Percentiles rank a stretch among this genome's conserved stretches.
Conservation (phyloP, 2,329 filamentous ascomycete species). For the Metarhizium brunneum region DNA sequence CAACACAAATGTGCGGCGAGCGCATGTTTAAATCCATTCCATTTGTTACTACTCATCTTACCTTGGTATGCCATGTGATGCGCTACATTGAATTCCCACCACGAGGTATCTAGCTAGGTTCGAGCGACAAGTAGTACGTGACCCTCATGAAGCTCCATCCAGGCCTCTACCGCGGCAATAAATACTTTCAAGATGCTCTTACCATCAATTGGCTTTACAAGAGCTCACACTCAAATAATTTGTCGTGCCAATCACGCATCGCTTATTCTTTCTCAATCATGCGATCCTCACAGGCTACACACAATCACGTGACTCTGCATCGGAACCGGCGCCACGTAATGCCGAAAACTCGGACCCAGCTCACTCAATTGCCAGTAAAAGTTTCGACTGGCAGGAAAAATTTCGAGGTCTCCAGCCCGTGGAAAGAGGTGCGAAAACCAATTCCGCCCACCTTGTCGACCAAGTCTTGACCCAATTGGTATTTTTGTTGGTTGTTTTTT, state of each 20-base stretch:
- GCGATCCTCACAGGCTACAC: neutral
- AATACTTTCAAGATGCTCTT: too few relatives aligned
- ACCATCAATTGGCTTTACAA: neutral
- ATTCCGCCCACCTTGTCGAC: neutral
- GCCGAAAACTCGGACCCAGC: constrained; percentile 17
- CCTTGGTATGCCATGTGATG: too few relatives aligned
- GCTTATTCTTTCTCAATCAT: neutral
- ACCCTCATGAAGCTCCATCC: too few relatives aligned
- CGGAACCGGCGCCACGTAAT: constrained; percentile 23
- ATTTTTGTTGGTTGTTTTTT: neutral
- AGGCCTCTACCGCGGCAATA: too few relatives aligned
- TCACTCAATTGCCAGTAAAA: constrained; percentile 20
- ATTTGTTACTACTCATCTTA: constrained; percentile 8
- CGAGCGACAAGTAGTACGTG: too few relatives aligned
- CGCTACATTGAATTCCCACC: too few relatives aligned
- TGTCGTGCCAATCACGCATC: neutral
- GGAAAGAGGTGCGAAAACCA: neutral
- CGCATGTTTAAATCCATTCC: constrained; percentile 11
- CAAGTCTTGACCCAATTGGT: constrained; percentile 11
- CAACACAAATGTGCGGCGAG: neutral
- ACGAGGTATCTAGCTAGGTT: too few relatives aligned
- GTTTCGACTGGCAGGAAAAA: constrained; percentile 19
- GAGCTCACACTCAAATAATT: neutral
- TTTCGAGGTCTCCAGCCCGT: constrained; percentile 18
- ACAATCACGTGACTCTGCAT: constrained; percentile 7